These are phyloP conservation scores for Plantago major DNA, from an alignment of 257 asterid genomes.

Conservation along the genomic window DNA sequence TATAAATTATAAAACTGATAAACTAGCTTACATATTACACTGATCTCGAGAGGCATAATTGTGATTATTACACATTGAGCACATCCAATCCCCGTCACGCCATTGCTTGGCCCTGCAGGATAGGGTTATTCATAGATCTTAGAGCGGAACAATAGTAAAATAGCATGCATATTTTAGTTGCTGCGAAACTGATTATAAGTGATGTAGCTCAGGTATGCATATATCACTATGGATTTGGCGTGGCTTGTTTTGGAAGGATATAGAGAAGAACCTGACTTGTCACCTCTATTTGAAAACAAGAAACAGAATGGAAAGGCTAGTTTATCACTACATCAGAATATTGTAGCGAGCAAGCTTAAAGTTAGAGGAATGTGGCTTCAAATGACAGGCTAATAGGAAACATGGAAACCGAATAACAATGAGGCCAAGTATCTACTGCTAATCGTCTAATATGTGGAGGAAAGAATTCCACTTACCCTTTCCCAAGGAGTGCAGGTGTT, in stretches of 20 bases:
- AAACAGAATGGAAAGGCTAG: no score
- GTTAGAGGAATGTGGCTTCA: no score
- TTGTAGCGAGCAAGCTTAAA: no score
- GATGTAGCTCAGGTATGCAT: no score
- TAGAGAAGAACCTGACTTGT: no score
- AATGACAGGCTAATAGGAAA: no score
- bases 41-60: constrained; percentile 84
- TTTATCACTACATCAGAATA: no score
- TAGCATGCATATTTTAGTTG: background rate
- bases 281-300: no score
- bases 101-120: constrained; percentile 79
- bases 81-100: constrained; percentile 98
- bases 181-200: no score
- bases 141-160: background rate
- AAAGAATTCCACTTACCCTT: constrained; percentile 50
- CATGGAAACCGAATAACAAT: background rate
- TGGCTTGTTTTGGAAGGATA: no score
- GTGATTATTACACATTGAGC: constrained; percentile 85
- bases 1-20: no score
- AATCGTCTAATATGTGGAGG: constrained; percentile 9
- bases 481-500: constrained; percentile 54
- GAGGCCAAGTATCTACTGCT: background rate
- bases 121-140: constrained; percentile 9
- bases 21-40: constrained; percentile 62
- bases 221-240: no score